phyloP scores from a whole-genome alignment of 2,329 filamentous ascomycete genomes.

The Fusarium sp. region DNA sequence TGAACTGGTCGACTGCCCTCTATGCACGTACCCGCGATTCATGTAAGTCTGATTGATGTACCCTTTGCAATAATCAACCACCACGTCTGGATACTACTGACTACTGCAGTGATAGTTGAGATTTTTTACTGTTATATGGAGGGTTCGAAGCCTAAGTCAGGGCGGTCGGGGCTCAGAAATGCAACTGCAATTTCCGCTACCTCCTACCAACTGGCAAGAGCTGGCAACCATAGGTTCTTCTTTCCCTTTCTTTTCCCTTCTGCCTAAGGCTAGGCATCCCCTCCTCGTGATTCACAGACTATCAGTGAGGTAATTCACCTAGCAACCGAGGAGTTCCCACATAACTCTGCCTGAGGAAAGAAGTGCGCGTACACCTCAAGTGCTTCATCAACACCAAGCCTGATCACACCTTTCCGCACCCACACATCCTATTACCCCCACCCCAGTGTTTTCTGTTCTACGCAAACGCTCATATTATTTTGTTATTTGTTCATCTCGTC shows the following conservation, averaged over 20 bases:
- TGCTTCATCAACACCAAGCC: neutral
- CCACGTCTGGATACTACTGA: neutral
- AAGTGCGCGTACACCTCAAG: neutral
- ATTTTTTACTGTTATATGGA: neutral
- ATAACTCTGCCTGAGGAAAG: neutral
- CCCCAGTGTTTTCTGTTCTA: neutral
- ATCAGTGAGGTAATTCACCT: neutral
- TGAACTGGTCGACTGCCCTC: neutral
- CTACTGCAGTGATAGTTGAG: neutral
- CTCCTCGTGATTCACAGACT: neutral
- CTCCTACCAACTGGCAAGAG: neutral
- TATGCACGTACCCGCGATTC: neutral
- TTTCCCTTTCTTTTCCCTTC: neutral
- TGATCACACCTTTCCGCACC: neutral
- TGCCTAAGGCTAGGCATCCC: neutral
- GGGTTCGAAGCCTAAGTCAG: neutral
- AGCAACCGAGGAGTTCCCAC: neutral
- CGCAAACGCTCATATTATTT: neutral
- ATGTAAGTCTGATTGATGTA: neutral
- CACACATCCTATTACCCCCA: neutral
- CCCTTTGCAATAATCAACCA: neutral
- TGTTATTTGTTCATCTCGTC: neutral
- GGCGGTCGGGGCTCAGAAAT: neutral
- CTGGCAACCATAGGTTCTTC: neutral
- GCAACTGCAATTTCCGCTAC: neutral